These are phyloP conservation scores for Aurifilum marmelostoma DNA, from an alignment of 2,329 filamentous ascomycete species.

Conservation along the genomic window DNA sequence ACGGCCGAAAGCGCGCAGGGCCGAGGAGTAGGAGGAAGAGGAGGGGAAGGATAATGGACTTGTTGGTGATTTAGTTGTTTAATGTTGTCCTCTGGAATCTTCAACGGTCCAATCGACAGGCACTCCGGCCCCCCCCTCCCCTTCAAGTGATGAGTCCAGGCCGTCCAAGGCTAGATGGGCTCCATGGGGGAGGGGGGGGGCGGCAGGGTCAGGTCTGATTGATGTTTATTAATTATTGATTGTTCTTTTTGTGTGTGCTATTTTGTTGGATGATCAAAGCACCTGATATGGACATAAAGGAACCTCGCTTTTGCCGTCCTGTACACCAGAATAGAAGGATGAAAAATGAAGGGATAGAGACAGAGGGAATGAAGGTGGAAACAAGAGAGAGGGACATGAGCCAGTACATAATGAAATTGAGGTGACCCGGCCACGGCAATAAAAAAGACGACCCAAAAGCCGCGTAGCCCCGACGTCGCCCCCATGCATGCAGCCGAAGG, in stretches of 20 bases:
- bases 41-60: not conserved
- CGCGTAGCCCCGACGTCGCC: no score
- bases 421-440: not conserved
- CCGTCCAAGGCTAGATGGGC: not conserved
- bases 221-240: not conserved
- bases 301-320: no score
- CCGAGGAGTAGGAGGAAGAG: slow-evolving; percentile 13
- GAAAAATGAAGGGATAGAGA: no score
- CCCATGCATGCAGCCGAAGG: not conserved
- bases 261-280: no score
- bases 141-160: not conserved
- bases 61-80: not conserved
- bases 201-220: no score
- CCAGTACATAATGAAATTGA: no score
- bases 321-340: no score
- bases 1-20: slow-evolving; percentile 23
- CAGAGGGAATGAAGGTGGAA: no score
- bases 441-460: not conserved
- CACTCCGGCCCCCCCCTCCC: not conserved
- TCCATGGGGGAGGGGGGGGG: not conserved
- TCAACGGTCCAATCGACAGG: not conserved
- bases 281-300: no score
- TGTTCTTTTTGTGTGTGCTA: not conserved
- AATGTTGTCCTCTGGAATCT: not conserved
- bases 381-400: no score